These are phyloP conservation scores for Paralagenidium karlingii DNA, from an alignment of 352 stramenopile genomes.

Conservation along the genomic window DNA sequence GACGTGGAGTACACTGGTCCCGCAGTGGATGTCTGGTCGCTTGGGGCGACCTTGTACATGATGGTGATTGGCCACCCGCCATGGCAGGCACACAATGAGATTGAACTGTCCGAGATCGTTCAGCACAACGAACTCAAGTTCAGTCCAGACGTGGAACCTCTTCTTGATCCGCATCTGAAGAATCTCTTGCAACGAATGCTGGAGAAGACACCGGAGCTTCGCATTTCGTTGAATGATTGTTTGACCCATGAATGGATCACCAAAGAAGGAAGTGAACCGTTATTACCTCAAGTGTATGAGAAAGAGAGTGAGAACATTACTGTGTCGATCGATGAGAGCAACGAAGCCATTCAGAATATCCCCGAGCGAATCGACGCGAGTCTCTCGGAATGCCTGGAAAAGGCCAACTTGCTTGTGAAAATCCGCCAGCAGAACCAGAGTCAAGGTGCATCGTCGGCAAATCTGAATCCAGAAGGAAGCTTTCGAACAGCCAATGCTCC, in stretches of 20 bases:
- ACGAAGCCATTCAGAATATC: slow-evolving; percentile 79
- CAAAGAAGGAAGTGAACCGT: slow-evolving; percentile 85
- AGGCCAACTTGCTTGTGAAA: slow-evolving; percentile 72
- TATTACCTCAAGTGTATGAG: slow-evolving; percentile 11
- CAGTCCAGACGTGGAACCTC: slow-evolving; percentile 51
- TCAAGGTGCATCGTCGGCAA: slow-evolving; percentile 12
- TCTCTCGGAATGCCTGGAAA: slow-evolving; percentile 49
- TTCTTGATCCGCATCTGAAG: slow-evolving; percentile 80
- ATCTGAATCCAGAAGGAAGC: slow-evolving; percentile 1
- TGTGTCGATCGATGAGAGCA: slow-evolving; percentile 72
- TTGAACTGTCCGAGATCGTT: slow-evolving; percentile 71
- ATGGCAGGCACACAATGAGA: slow-evolving; percentile 86
- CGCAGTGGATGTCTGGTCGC: slow-evolving; percentile 81
- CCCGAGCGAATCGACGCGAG: slow-evolving; percentile 73
- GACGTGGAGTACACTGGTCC: slow-evolving; percentile 79
- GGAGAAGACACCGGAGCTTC: slow-evolving; percentile 73
- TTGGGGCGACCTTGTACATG: slow-evolving; percentile 87
- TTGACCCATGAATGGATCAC: slow-evolving; percentile 89
- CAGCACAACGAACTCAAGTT: slow-evolving; percentile 83
- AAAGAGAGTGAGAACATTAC: slow-evolving; percentile 43
- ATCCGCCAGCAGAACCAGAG: slow-evolving; percentile 18
- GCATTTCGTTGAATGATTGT: slow-evolving; percentile 67
- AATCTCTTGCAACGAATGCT: slow-evolving; percentile 87
- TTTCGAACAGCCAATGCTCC: slow-evolving; percentile 1
- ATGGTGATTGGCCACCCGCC: slow-evolving; percentile 86